Evolutionary conservation across 305 asterid species (phyloP).

Genomic region (Solanum hybrid): DNA sequence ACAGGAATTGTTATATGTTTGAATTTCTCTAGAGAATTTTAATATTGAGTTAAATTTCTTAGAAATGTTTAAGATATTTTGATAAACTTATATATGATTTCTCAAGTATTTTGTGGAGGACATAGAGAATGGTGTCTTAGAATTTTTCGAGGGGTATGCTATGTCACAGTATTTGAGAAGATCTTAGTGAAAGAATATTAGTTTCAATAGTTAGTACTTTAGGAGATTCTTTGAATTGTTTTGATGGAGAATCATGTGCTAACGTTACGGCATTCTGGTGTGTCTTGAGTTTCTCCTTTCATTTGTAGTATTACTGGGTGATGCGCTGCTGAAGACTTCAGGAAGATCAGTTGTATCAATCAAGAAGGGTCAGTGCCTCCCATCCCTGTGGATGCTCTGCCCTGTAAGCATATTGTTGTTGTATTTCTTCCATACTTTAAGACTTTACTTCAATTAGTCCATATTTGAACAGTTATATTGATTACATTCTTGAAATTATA

Average conservation of each 20-base stretch:
- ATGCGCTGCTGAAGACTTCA: constrained; percentile 8
- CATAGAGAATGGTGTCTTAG: constrained; percentile 54
- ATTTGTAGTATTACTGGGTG: not conserved
- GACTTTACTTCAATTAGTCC: constrained; percentile 37
- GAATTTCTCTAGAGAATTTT: too few relatives aligned
- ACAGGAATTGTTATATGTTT: too few relatives aligned
- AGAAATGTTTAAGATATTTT: too few relatives aligned
- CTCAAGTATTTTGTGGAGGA: constrained; percentile 62
- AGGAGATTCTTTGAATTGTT: constrained; percentile 47
- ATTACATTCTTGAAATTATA: constrained; percentile 17
- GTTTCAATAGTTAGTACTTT: constrained; percentile 31
- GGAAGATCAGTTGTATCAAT: constrained; percentile 4
- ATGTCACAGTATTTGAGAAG: constrained; percentile 53
- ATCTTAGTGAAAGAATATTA: constrained; percentile 29
- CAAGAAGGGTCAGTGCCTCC: constrained; percentile 26
- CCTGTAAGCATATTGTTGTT: constrained; percentile 40
- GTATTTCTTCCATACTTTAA: constrained; percentile 25
- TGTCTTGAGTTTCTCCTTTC: not conserved
- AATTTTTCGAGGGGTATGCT: constrained; percentile 55
- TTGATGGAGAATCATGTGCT: constrained; percentile 23
- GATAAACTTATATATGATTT: too few relatives aligned
- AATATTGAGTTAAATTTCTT: too few relatives aligned
- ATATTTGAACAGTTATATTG: constrained; percentile 36
- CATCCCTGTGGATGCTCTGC: constrained; percentile 30
- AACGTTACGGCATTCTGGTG: constrained; percentile 13